Evolutionary conservation across 108 stramenopile species (phyloP).

Genomic region (Cyclostephanos invisitatus): DNA sequence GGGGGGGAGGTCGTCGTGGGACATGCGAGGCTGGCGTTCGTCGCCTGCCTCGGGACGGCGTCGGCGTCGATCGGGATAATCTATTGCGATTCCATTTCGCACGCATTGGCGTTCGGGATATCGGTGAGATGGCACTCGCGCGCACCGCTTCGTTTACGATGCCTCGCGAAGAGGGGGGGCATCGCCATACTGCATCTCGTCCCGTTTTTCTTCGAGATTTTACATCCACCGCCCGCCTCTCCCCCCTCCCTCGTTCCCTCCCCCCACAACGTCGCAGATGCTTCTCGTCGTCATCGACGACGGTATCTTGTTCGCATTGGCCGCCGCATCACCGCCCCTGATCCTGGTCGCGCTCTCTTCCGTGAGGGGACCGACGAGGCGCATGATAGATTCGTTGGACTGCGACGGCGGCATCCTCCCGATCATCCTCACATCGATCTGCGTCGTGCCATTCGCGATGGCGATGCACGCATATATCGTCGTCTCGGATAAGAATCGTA

Average conservation of each 20-base stretch:
- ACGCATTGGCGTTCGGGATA: constrained; percentile 30
- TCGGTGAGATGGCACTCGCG: constrained; percentile 30
- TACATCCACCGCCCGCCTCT: neutral
- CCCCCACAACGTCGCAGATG: constrained; percentile 4
- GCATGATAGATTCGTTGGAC: constrained; percentile 5
- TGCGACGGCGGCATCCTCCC: neutral
- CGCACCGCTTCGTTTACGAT: too few relatives aligned
- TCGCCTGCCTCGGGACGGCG: constrained; percentile 28
- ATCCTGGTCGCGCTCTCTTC: constrained; percentile 21
- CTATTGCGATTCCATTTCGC: constrained; percentile 35
- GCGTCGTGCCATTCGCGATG: constrained; percentile 13
- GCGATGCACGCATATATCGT: constrained; percentile 8
- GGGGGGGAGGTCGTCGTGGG: neutral
- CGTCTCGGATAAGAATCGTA: neutral
- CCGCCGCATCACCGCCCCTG: constrained; percentile 25
- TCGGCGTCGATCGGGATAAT: constrained; percentile 34
- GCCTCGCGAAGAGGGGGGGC: too few relatives aligned
- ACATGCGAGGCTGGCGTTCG: constrained; percentile 5
- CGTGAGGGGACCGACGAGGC: neutral
- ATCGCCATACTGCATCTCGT: constrained; percentile 1
- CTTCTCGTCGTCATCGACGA: constrained; percentile 4
- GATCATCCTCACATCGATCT: constrained; percentile 8
- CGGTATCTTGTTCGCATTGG: neutral
- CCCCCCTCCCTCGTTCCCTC: neutral
- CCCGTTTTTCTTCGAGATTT: neutral